Evolutionary conservation across 306 rosid genomes (phyloP), one percentile per base, ranked within the genome.

Genomic region (Begonia peltatifolia): DNA sequence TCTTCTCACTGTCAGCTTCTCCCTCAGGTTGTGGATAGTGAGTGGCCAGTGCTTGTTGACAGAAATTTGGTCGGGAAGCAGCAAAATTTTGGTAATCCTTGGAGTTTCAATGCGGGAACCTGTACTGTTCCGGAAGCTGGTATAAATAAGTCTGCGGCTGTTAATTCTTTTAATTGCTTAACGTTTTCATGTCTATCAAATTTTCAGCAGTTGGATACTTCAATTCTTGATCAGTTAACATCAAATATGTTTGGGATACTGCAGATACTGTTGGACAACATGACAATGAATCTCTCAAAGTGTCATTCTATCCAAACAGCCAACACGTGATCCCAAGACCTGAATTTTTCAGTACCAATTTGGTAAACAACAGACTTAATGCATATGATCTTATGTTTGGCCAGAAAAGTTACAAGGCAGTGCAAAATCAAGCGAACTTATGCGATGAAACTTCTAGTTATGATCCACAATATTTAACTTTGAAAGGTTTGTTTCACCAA

Each of bases 351-450:
- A 54, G 42, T 47, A 54, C 52, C 62, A 53, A 42, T 55, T 49
- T 23, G 52, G 42, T 43, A 54, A 59, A 61, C 43, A 42, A 46
- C 16, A 47, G 58, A 52, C 59, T 58, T 57, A 63, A 58, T 41
- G 51, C 73, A 46, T 58, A 76, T 68, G 78, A 61, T 53, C 68
- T 50, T 68, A 76, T 76, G 78, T 65, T 72, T 68, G 73, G 67
- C 42, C 59, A 38, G 41, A 72, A 65, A 49, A 54, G 38, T 52
- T 72, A 65, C 54, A 61, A 58, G 63, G 58, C 64, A 22, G 61
- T 63, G 56, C 70, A 68, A 60, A 63, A 63, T 57, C 65, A 53
- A 55, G 20, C 44, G 49, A 57, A 61, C 41, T 68, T 49, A 52
- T 53, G 58, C 46, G 78, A 71, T 53, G 82, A 68, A 52, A 68